Evolutionary conservation across 331 rosid species (phyloP), one percentile per base, ranked within the genome.

Genomic region (Spiraea crenata): DNA sequence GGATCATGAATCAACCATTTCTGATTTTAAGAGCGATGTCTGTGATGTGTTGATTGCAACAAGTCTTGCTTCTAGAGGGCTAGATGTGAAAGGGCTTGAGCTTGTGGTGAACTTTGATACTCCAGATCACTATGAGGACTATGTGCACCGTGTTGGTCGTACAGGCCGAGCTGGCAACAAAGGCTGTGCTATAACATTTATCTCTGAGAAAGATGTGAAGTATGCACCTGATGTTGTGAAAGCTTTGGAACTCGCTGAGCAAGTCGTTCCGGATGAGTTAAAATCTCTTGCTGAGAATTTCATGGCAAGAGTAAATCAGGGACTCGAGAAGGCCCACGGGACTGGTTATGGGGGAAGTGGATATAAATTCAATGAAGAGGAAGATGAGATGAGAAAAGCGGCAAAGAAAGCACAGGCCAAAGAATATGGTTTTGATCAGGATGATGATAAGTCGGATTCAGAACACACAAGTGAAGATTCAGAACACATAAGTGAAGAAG

Each of bases 271-370:
- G 9, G 75, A 90, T 80, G 98, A 93, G 73, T 82, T 93, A 74
- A 93, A 85, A 74, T 83, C 88, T 77, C 92, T 93, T 47, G 96
- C 97, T 44, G 87, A 82, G 54, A 61, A 88, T 79, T 93, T 90
- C 79, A 88, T 87, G 85, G 85, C 82, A 10, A 90, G 88, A 80
- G 97, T 93, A 79, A 88, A 81, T 72, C 97, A 88, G 81, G 90
- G 97, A 73, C 87, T 88, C 34, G 96, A 90, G 76, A 97, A 86
- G 75, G 86, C 93, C 50, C 98, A 93, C 77, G 97, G 96, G 71
- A 93, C 96, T 76, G 98, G 98, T 64, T 93, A 86, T 80, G 98
- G 98, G 58, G 98, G 98, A 78, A 93, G 97, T 75, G 98, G 97
- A 59, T 93, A 88, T 66, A 93, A 93, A 81, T 90, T 93, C 83